Conservation (phyloP, 768 basidiomycete genomes). For the Pleurotus sapidus region DNA sequence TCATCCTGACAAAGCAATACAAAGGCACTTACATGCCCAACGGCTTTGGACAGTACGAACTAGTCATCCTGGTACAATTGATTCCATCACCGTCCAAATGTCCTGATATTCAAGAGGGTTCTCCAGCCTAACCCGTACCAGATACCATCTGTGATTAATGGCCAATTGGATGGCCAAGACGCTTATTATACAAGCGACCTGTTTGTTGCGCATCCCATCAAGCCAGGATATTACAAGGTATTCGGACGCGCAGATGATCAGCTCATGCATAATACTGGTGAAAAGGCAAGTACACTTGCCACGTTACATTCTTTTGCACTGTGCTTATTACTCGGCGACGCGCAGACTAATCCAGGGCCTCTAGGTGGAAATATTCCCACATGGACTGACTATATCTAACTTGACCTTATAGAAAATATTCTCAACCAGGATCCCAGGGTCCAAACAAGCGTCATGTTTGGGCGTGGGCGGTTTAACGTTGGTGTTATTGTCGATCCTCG, state of each 20-base stretch:
- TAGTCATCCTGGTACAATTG: slow-evolving; percentile 32
- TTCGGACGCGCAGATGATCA: slow-evolving; percentile 38
- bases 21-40: slow-evolving; percentile 26
- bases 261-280: slow-evolving; percentile 34
- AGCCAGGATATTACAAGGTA: slow-evolving; percentile 34
- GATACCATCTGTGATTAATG: slow-evolving; percentile 27
- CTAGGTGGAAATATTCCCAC: slow-evolving; percentile 20
- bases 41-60: slow-evolving; percentile 31
- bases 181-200: slow-evolving; percentile 44
- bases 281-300: slow-evolving; percentile 23
- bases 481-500: slow-evolving; percentile 32
- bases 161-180: slow-evolving; percentile 28
- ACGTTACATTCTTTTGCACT: neutral
- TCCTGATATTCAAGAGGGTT: neutral
- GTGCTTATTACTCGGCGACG: neutral
- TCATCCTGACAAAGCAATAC: slow-evolving; percentile 20
- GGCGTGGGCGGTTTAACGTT: slow-evolving; percentile 27
- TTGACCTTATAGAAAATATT: slow-evolving; percentile 29
- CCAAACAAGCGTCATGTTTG: slow-evolving; percentile 29
- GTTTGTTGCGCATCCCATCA: slow-evolving; percentile 40
- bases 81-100: too few species aligned
- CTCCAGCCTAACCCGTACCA: slow-evolving; percentile 16
- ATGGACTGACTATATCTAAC: slow-evolving; percentile 15
- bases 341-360: slow-evolving; percentile 30
- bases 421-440: slow-evolving; percentile 25